These are phyloP conservation scores for Quercus gilva DNA, from an alignment of 306 rosid species.

Conservation along the genomic window DNA sequence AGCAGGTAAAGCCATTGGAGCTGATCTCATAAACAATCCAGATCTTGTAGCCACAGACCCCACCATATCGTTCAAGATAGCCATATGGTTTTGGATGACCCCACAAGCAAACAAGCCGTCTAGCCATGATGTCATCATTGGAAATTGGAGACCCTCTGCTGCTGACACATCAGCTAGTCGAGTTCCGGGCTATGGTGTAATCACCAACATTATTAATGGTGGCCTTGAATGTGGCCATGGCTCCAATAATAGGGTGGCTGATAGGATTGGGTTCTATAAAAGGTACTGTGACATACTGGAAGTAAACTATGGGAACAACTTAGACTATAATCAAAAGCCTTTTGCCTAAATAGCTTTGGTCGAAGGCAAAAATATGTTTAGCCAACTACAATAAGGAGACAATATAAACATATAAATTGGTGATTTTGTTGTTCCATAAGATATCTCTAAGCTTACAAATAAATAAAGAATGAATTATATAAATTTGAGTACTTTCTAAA, in stretches of 20 bases:
- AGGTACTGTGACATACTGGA: constrained; percentile 30
- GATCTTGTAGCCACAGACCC: too few species aligned
- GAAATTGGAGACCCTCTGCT: constrained; percentile 40
- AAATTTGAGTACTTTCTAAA: too few species aligned
- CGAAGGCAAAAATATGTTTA: too few species aligned
- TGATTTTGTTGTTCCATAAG: too few species aligned
- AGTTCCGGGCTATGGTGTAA: constrained; percentile 42
- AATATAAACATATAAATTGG: too few species aligned
- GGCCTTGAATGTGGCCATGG: too few species aligned
- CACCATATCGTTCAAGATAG: too few species aligned
- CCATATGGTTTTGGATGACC: too few species aligned
- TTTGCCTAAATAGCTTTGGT: not conserved
- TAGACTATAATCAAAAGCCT: constrained; percentile 15
- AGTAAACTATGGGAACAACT: constrained; percentile 25
- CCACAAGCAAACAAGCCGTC: constrained; percentile 47
- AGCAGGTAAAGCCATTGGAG: constrained; percentile 45
- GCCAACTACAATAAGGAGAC: too few species aligned
- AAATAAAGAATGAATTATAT: too few species aligned
- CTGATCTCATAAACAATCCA: constrained; percentile 10
- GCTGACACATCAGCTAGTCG: constrained; percentile 41
- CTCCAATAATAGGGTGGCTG: constrained; percentile 11
- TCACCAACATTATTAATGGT: constrained; percentile 50
- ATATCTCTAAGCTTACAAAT: too few species aligned
- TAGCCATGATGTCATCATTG: constrained; percentile 51
- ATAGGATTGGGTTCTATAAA: constrained; percentile 50